Percentiles rank a stretch among this genome's conserved stretches.
Conservation (phyloP, 208 protist genomes). For the Crithidia thermophila region DNA sequence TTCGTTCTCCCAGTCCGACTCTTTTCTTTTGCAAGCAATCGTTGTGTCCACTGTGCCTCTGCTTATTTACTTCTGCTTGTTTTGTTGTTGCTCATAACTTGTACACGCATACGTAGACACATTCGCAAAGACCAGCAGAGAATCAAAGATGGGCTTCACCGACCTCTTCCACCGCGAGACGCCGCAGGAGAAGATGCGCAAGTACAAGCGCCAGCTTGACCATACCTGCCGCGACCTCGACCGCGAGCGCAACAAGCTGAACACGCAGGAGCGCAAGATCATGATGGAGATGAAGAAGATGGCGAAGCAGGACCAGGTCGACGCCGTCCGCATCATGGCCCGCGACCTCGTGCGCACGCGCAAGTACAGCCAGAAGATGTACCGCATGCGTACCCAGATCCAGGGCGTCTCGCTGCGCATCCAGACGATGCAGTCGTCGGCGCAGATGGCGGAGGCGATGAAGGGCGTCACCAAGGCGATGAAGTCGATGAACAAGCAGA, state of each 20-base stretch:
- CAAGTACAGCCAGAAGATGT: slow-evolving; percentile 96
- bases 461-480: slow-evolving; percentile 92
- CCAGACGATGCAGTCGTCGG: slow-evolving; percentile 93
- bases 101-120: slow-evolving; percentile 4
- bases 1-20: no score
- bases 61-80: no score
- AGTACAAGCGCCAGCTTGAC: slow-evolving; percentile 96
- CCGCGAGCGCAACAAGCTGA: slow-evolving; percentile 94
- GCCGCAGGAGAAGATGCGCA: slow-evolving; percentile 94
- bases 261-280: slow-evolving; percentile 96
- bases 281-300: slow-evolving; percentile 97
- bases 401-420: slow-evolving; percentile 96
- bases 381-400: slow-evolving; percentile 97
- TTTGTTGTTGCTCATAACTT: no score
- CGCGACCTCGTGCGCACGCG: slow-evolving; percentile 98
- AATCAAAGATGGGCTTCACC: slow-evolving; percentile 51
- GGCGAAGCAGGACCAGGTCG: slow-evolving; percentile 97
- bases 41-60: no score
- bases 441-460: slow-evolving; percentile 91
- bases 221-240: slow-evolving; percentile 96
- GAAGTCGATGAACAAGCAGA: slow-evolving; percentile 96
- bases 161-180: slow-evolving; percentile 87
- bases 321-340: slow-evolving; percentile 97
- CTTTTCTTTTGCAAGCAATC: background rate
- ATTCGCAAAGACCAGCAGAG: slow-evolving; percentile 14